Evolutionary conservation across 164 flowering plant species (phyloP), one percentile per base, ranked within the genome.

Genomic region (Annona cherimola): DNA sequence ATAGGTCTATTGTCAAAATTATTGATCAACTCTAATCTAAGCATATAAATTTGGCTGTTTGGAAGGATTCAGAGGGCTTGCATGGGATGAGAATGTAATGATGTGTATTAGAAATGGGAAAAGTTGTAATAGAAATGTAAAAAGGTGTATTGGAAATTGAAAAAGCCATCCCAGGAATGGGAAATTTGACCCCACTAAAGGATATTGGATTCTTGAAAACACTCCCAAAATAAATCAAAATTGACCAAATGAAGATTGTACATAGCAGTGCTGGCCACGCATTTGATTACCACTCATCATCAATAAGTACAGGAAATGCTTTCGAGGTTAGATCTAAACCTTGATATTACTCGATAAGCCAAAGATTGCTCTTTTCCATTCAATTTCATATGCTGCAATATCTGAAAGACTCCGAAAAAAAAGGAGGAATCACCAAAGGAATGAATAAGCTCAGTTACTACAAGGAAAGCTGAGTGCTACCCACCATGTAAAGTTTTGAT

Each of bases 281-380:
- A 18, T n/a, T 61, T 4, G 20, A 61, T 61, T 19, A 61, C 19
- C 19, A 61, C 19, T 3, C 18, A 61, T 26, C 63, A 61, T 61
- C 39, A n/a, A 8, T 3, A 63, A 35, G 43, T 39, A 63, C 35
- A 18, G 43, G 66, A 12, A 63, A 63, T 40, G 18, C 54, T 43
- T 8, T 43, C 6, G 2, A 42, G n/a, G 68, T 44, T 66, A 8
- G 44, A 19, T 20, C 6, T 20, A 69, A 60, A 79, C 99, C 97
- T 90, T 26, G 98, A 93, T 82, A 96, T 96, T 18, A 93, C 99
- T 90, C 93, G 98, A 84, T 89, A 96, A 0, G 99, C 98, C 91
- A 93, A 86, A 26, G 99, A 89, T 74, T 93, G 90, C 76, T 93
- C 98, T 79, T 96, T 96, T 73, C 99, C 99, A 76, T 98, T 93